Conservation (phyloP, 352 stramenopile species). For the Globisporangium nodosum region DNA sequence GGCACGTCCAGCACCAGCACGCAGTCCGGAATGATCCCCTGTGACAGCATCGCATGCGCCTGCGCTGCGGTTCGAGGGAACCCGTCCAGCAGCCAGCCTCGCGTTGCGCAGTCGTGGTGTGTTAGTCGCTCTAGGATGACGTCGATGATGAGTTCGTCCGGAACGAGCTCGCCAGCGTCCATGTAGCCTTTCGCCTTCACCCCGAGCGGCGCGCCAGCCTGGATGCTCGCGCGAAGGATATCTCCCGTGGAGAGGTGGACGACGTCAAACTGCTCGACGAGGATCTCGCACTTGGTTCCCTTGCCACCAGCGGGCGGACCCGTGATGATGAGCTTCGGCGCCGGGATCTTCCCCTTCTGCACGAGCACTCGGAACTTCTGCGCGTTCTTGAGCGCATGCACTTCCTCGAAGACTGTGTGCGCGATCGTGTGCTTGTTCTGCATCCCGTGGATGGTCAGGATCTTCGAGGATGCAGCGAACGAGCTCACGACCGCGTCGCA, state of each 20-base stretch:
- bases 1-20: conserved; percentile 94
- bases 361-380: conserved; percentile 38
- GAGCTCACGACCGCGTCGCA: conserved; percentile 41
- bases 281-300: conserved; percentile 92
- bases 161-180: conserved; percentile 86
- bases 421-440: conserved; percentile 38
- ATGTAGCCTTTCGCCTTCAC: conserved; percentile 89
- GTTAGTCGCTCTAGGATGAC: conserved; percentile 71
- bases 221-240: conserved; percentile 87
- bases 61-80: conserved; percentile 90
- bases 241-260: conserved; percentile 92
- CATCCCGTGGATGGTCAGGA: conserved; percentile 41
- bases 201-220: conserved; percentile 46
- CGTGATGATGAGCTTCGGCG: conserved; percentile 75
- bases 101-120: conserved; percentile 72
- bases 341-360: conserved; percentile 8
- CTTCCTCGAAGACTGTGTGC: conserved; percentile 28
- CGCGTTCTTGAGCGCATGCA: conserved; percentile 28
- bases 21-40: conserved; percentile 69
- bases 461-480: conserved; percentile 24
- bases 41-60: conserved; percentile 70
- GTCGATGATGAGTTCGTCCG: conserved; percentile 91
- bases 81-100: conserved; percentile 92
- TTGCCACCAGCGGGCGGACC: conserved; percentile 91
- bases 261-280: conserved; percentile 83